A percentile compares a stretch with the other conserved stretches of the same genome.
Evolutionary conservation across 1,139 yeast species (phyloP).

Genomic region (Taiozyma sp.): DNA sequence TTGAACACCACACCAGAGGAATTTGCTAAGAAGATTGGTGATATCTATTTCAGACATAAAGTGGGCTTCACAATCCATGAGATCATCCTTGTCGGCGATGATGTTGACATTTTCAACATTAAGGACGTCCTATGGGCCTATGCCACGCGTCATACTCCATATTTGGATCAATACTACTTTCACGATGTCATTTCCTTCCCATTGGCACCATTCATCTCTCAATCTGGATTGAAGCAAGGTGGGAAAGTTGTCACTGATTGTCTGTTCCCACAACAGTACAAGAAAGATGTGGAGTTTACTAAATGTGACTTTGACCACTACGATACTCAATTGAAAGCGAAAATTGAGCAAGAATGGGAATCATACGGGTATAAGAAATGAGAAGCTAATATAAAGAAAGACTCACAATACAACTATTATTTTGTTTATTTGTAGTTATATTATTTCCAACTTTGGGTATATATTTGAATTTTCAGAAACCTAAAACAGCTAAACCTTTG

Average conservation of each 20-base stretch:
- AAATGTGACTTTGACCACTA: conserved; percentile 13
- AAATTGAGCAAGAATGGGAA: conserved; percentile 9
- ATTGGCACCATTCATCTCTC: conserved; percentile 21
- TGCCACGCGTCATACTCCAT: conserved; percentile 23
- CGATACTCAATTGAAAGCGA: conserved; percentile 9
- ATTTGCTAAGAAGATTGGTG: conserved; percentile 17
- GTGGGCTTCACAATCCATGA: conserved; percentile 17
- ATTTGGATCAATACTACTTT: conserved; percentile 16
- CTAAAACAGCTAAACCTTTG: conserved; percentile 29
- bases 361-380: conserved; percentile 5
- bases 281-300: conserved; percentile 8
- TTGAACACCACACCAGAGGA: conserved; percentile 16
- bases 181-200: conserved; percentile 16
- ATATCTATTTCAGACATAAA: conserved; percentile 12
- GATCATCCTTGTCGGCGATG: conserved; percentile 22
- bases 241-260: conserved; percentile 23
- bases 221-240: conserved; percentile 14
- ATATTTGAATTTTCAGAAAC: conserved; percentile 1
- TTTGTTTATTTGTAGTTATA: not conserved
- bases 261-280: conserved; percentile 16
- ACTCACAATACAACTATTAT: not conserved
- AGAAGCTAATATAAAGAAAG: not conserved
- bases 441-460: not conserved
- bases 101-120: conserved; percentile 22
- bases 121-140: conserved; percentile 23